phyloP scores from a whole-genome alignment of 352 stramenopile species.

The Pythium vanterpoolii region DNA sequence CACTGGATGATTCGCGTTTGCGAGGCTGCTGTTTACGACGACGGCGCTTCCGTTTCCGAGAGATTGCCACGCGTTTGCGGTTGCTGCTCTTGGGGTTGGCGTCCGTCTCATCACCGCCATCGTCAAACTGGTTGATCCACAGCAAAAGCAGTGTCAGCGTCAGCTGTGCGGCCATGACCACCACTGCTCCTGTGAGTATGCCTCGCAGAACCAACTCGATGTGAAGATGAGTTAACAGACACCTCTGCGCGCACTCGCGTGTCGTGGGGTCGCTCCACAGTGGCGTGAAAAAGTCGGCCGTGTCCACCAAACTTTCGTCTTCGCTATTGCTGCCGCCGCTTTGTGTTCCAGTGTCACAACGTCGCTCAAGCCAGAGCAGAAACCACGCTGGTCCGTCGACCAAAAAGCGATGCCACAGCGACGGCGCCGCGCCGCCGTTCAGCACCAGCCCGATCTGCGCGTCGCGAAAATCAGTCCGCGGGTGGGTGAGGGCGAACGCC shows the following conservation, averaged over 20 bases:
- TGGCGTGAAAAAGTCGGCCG: constrained; percentile 31
- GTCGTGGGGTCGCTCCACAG: constrained; percentile 19
- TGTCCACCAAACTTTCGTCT: constrained; percentile 16
- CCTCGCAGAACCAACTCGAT: constrained; percentile 7
- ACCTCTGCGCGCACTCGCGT: neutral
- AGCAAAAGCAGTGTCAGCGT: constrained; percentile 8
- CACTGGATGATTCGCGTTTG: neutral
- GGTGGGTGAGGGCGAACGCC: constrained; percentile 1
- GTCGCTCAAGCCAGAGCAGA: constrained; percentile 32
- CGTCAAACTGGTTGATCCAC: constrained; percentile 11
- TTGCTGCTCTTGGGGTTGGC: neutral
- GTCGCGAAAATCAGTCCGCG: constrained; percentile 18
- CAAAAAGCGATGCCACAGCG: constrained; percentile 47
- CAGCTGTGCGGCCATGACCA: constrained; percentile 9
- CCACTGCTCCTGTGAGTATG: neutral
- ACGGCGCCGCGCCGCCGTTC: constrained; percentile 35
- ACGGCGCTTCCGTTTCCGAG: constrained; percentile 9
- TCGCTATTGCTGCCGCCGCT: neutral
- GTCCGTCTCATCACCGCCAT: neutral
- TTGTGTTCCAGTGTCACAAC: constrained; percentile 15
- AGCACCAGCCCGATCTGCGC: constrained; percentile 25
- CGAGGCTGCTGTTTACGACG: neutral
- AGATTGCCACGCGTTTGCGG: neutral
- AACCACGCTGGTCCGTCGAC: constrained; percentile 46
- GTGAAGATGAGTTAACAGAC: constrained; percentile 3